Evolutionary conservation across 2,329 filamentous ascomycete species (phyloP), one percentile per base, ranked within the genome.

Genomic region (Arthrobotrys conoides): DNA sequence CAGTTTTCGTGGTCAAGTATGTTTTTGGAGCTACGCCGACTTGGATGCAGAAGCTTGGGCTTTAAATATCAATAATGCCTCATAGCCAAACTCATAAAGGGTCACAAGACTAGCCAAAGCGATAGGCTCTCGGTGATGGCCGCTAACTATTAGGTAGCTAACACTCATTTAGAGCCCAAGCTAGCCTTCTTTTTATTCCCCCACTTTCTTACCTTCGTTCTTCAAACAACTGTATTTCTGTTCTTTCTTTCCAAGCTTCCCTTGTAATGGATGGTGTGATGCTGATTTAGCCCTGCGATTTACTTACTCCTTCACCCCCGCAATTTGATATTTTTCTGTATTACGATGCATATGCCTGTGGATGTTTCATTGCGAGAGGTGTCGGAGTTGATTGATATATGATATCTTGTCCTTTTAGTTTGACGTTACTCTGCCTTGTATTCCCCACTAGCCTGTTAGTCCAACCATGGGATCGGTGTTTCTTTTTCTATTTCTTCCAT

Each of bases 1-100:
- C 73, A 41, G 53, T 77, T 18, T 71, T 77, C 27, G 67, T 77
- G 51, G 73, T 77, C 33, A 77, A 77, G 61, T 77, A 71, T 33
- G 61, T 77, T 36, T 67, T 77, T 61, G 73, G 72, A n/a, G 66
- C 38, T 4, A 71, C 73, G 36, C 66, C 67, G 44, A 16, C 59
- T 18, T 77, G 73, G 73, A 71, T 71, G 73, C 67, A 77, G 24
- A 66, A 57, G 46, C 53, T 77, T 8, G 67, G 73, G 61, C 48
- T 67, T 57, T 76, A 71, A 51, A 48, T 61, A 46, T 24, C 20
- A 33, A 33, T 48, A 51, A 27, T 61, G 57, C 18, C 20, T 44
- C 36, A 44, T 44, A 61, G 18, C 36, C 22, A n/a, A 6, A 30
- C 3, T 30, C 27, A 6, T 6, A 6, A 36, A 36, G 33, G 6